Percentiles rank a stretch among this genome's conserved stretches.
These are phyloP conservation scores for Colletotrichum somersetense DNA, from an alignment of 2,329 filamentous ascomycete genomes.

Conservation along the genomic window DNA sequence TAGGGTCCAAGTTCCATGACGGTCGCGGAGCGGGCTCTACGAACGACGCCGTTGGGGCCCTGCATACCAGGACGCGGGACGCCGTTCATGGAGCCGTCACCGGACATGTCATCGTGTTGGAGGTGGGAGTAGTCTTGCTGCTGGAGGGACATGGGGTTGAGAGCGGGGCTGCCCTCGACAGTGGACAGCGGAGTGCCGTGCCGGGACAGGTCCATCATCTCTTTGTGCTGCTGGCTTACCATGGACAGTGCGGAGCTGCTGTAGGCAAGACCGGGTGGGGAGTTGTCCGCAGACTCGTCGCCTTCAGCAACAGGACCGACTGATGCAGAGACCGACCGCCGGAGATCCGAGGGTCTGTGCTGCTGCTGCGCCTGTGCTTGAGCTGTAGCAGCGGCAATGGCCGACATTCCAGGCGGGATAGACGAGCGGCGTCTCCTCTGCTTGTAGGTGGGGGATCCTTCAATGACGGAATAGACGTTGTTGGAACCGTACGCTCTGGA, in stretches of 20 bases:
- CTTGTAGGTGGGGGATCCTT: slow-evolving; percentile 99
- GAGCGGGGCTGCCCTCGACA: slow-evolving; percentile 83
- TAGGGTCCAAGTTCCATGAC: slow-evolving; percentile 97
- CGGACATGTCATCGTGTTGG: slow-evolving; percentile 71
- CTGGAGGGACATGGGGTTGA: slow-evolving; percentile 77
- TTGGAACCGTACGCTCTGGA: slow-evolving; percentile 77
- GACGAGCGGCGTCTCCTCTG: slow-evolving; percentile 94
- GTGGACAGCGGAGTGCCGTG: slow-evolving; percentile 91
- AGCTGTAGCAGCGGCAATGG: slow-evolving; percentile 74
- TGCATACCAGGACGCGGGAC: slow-evolving; percentile 74
- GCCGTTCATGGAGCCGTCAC: slow-evolving; percentile 69
- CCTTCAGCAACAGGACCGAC: slow-evolving; percentile 85
- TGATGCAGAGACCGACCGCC: slow-evolving; percentile 89
- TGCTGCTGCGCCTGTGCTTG: slow-evolving; percentile 61
- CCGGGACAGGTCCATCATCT: slow-evolving; percentile 85
- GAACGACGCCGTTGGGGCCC: slow-evolving; percentile 81
- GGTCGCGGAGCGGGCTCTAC: slow-evolving; percentile 92
- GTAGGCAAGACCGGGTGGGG: slow-evolving; percentile 81
- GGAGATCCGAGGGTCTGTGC: slow-evolving; percentile 89
- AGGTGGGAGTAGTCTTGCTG: slow-evolving; percentile 75
- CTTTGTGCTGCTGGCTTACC: slow-evolving; percentile 77
- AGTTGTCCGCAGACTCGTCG: slow-evolving; percentile 83
- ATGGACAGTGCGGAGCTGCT: slow-evolving; percentile 77
- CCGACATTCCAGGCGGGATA: slow-evolving; percentile 82
- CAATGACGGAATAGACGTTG: slow-evolving; percentile 95